Base-by-base conservation (phyloP, 805 yeast genomes). In the Alloascoidea africana region DNA sequence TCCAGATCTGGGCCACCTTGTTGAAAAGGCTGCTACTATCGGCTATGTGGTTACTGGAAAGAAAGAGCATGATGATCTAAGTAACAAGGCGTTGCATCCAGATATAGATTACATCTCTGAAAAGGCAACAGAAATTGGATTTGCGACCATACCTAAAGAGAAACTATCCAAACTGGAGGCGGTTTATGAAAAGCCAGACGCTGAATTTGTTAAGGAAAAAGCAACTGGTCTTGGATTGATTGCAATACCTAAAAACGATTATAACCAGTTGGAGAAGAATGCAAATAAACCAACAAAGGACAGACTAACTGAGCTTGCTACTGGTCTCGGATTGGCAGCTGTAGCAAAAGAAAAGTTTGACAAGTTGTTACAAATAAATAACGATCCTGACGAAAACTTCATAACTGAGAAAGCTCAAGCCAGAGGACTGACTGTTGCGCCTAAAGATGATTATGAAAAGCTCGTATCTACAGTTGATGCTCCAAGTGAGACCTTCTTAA, bases 71-170 rank as follows among this genome's bases (percentile, higher is more conserved):
- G 33, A 32, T 14, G 27, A 14, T 4, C 47, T 50, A 19, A 42
- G 47, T 5, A 43, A 40, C 14, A 32, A 54, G 18, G 52, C 48
- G 5, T 59, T 56, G 42, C 34, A 37, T 14, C 62, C 60, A 3
- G 42, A 49, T 5, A 36, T 41, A 17, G 49, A 44, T 2, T 59
- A 54, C 38, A 39, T 67, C 14, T 48, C 48, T 23, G 56, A 54
- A 18, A 55, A 53, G 38, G 62, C 66, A 5, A 43, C 42, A 38
- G 45, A 41, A 4, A 59, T 65, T 2, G 43, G 48, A 13, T 59
- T 54, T 1, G 65, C 60, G 35, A 60, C 59, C 38, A 53, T 46
- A 23, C 34, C 42, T 3, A 43, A 58, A 14, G 37, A 59, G 39
- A 52, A 47, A 19, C 52, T 46, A 19, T 8, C 8, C n/a, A n/a